These are phyloP conservation scores for Fusarium circinatum DNA, from an alignment of 2,329 filamentous ascomycete species.

Conservation along the genomic window DNA sequence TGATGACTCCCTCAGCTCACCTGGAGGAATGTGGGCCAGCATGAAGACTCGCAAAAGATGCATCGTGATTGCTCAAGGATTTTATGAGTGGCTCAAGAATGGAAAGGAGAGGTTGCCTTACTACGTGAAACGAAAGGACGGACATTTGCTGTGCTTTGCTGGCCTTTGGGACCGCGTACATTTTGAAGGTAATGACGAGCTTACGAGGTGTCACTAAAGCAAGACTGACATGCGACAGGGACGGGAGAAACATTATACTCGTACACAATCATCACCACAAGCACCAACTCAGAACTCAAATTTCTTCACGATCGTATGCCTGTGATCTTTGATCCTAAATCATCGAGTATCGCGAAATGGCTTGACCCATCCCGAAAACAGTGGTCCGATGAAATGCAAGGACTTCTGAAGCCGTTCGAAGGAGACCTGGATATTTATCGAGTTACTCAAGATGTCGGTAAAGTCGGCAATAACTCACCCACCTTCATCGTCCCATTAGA, in stretches of 20 bases:
- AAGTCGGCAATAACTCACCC: constrained; percentile 91
- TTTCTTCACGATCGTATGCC: constrained; percentile 98
- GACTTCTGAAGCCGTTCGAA: constrained; percentile 79
- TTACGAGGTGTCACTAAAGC: neutral
- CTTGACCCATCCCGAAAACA: constrained; percentile 76
- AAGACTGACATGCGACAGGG: constrained; percentile 13
- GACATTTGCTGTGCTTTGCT: constrained; percentile 86
- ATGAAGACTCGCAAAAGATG: constrained; percentile 94
- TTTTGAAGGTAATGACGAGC: constrained; percentile 71
- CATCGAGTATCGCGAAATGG: constrained; percentile 77
- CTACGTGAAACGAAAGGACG: constrained; percentile 84
- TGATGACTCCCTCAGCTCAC: constrained; percentile 81
- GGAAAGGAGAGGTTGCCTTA: constrained; percentile 84
- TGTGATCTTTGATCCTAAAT: constrained; percentile 84
- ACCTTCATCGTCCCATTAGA: constrained; percentile 84
- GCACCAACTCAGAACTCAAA: constrained; percentile 81
- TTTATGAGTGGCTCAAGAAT: constrained; percentile 95
- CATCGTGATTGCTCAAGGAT: constrained; percentile 88
- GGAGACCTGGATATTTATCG: constrained; percentile 86
- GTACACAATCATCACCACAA: constrained; percentile 93
- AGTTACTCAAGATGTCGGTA: constrained; percentile 89
- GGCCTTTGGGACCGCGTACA: constrained; percentile 91
- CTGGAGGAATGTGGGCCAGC: constrained; percentile 86
- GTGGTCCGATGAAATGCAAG: constrained; percentile 84
- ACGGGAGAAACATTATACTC: constrained; percentile 78